phyloP scores from a whole-genome alignment of 306 rosid genomes.

The Canavalia gladiata region DNA sequence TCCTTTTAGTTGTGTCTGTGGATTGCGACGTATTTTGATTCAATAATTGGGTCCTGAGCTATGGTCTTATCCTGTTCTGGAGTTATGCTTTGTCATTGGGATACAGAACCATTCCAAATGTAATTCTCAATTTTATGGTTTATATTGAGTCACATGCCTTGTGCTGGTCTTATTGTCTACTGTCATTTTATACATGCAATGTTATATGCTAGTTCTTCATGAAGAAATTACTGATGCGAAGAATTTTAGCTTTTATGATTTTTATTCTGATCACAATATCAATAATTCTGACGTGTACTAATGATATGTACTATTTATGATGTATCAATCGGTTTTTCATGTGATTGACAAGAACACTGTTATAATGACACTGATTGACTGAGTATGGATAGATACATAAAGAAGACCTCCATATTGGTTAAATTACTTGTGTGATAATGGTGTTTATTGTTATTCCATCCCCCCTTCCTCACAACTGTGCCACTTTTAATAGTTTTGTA shows the following conservation, averaged over 20 bases:
- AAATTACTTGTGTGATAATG: not conserved
- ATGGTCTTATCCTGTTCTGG: not conserved
- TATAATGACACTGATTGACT: not conserved
- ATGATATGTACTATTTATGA: not conserved
- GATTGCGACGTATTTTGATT: not conserved
- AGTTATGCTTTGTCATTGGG: not conserved
- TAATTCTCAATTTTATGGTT: not conserved
- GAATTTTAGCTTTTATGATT: not conserved
- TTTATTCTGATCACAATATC: not conserved
- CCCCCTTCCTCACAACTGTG: not conserved
- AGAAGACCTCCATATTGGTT: not conserved
- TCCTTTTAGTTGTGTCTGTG: not conserved
- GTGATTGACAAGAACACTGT: not conserved
- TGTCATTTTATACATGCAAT: conserved; percentile 7
- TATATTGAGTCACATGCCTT: not conserved
- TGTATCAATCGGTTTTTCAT: not conserved
- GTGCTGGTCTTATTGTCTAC: not conserved
- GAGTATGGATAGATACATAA: not conserved
- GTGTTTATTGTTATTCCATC: not conserved
- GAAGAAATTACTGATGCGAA: not conserved
- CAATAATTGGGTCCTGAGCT: not conserved
- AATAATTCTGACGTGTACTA: not conserved
- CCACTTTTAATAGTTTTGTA: conserved; percentile 1
- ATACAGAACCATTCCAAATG: not conserved
- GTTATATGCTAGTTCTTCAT: not conserved